Conservation (phyloP, 2,329 filamentous ascomycete species). For the Scleromitrula shiraiana region DNA sequence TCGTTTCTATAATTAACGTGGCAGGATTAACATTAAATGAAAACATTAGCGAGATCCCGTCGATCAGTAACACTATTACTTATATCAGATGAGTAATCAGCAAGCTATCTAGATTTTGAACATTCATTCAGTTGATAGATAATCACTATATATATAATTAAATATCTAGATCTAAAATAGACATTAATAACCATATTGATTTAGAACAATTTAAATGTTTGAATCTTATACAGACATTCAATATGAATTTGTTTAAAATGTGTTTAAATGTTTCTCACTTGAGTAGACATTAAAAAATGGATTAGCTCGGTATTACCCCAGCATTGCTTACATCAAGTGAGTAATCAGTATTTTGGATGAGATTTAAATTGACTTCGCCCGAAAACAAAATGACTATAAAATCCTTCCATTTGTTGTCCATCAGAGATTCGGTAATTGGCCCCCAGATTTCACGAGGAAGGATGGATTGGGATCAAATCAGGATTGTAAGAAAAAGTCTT, state of each 20-base stretch:
- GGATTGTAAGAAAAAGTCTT: background rate
- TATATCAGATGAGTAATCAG: too few species aligned
- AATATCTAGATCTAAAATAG: too few species aligned
- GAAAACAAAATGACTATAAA: background rate
- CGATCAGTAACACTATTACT: background rate
- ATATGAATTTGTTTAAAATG: too few species aligned
- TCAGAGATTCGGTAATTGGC: background rate
- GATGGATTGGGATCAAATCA: conserved; percentile 2
- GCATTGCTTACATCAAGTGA: background rate
- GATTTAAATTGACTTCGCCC: background rate
- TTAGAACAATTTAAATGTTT: too few species aligned
- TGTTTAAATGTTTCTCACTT: too few species aligned
- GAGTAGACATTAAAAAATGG: too few species aligned
- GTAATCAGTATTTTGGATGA: background rate
- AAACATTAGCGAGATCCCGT: background rate
- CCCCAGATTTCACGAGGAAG: background rate
- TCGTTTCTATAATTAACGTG: background rate
- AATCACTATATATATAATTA: too few species aligned
- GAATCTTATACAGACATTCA: too few species aligned
- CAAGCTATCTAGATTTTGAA: too few species aligned
- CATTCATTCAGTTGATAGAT: too few species aligned
- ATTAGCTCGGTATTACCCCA: too few species aligned
- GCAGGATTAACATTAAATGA: background rate
- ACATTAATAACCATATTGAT: background rate
- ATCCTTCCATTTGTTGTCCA: background rate